A percentile compares a stretch with the other conserved stretches of the same genome.
These are phyloP conservation scores for Botrytis medusae DNA, from an alignment of 2,329 filamentous ascomycete genomes.

Conservation along the genomic window DNA sequence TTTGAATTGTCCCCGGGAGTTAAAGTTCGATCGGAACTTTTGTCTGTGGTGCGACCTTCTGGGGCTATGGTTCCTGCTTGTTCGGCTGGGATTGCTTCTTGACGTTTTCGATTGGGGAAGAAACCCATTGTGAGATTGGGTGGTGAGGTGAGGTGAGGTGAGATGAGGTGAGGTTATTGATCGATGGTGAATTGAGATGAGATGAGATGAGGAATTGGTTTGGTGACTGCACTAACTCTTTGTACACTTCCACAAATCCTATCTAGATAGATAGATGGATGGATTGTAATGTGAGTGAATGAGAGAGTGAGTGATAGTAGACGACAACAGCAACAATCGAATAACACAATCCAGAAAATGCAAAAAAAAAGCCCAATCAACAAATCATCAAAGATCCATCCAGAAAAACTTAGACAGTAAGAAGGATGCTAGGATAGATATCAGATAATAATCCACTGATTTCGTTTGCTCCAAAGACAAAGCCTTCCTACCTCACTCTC, in stretches of 20 bases:
- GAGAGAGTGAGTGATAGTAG: neutral
- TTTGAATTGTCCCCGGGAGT: constrained; percentile 29
- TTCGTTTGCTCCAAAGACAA: neutral
- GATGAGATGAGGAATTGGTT: neutral
- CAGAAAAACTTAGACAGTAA: neutral
- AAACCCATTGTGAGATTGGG: constrained; percentile 35
- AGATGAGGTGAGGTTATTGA: neutral
- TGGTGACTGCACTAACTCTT: neutral
- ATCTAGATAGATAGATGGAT: neutral
- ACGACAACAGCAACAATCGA: neutral
- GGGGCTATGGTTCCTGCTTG: constrained; percentile 22
- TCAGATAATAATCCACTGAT: neutral
- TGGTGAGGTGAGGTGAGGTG: constrained; percentile 34
- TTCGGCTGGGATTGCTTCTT: constrained; percentile 23
- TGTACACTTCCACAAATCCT: neutral
- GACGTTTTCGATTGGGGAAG: constrained; percentile 26
- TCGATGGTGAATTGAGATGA: neutral
- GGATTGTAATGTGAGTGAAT: neutral
- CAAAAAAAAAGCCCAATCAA: neutral
- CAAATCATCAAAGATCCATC: neutral
- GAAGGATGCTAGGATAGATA: neutral
- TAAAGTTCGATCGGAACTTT: constrained; percentile 31
- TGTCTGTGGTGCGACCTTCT: constrained; percentile 15
- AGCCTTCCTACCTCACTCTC: neutral
- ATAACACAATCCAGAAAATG: neutral